Base-by-base conservation (phyloP, 2,329 filamentous ascomycete genomes). In the Cyanodermella asteris region DNA sequence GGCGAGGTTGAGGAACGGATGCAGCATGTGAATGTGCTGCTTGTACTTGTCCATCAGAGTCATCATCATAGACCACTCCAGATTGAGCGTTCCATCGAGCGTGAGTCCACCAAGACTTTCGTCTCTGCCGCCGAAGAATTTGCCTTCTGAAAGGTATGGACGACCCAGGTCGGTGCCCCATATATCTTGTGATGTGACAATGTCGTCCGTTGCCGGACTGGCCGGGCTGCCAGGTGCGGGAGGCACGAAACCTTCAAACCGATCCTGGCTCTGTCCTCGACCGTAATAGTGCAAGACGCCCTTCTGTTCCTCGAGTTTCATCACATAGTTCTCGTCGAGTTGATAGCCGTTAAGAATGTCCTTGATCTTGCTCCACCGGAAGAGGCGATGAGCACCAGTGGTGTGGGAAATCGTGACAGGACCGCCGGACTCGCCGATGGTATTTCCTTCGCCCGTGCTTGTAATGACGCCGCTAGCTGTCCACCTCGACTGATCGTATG, bases 311-410 rank as follows among this genome's bases (percentile, higher is more conserved):
- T 91, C 81, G 26, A 70, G 57, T 15, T 67, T 59, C 44, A 87
- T 74, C 0, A 81, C 77, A 42, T 81, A 90, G 18, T 61, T 50
- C 34, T 74, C 64, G 28, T 66, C 63, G 14, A 70, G 58, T 26
- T 59, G 58, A 16, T 56, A 53, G 16, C 28, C 24, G 12, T 19
- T 16, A 17, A 77, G 67, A 41, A 93, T 42, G 32, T 59, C 50
- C 41, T 57, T 50, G 27, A 87, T 78, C 0, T 69, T 61, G 1
- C 62, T 62, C 69, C 74, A 81, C 23, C 63, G 58, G 15, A 94
- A 53, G 11, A 94, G 55, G 33, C 81, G 65, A 25, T 87, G 77
- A 1, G 81, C 81, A n/a, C 80, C 67, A 1, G 82, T 93, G 0
- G 78, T 90, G 41, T 94, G 84, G 36, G 91, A 77, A 15, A 71